These are phyloP conservation scores for Penicillium sp. DNA, from an alignment of 2,329 filamentous ascomycete species.

Conservation along the genomic window DNA sequence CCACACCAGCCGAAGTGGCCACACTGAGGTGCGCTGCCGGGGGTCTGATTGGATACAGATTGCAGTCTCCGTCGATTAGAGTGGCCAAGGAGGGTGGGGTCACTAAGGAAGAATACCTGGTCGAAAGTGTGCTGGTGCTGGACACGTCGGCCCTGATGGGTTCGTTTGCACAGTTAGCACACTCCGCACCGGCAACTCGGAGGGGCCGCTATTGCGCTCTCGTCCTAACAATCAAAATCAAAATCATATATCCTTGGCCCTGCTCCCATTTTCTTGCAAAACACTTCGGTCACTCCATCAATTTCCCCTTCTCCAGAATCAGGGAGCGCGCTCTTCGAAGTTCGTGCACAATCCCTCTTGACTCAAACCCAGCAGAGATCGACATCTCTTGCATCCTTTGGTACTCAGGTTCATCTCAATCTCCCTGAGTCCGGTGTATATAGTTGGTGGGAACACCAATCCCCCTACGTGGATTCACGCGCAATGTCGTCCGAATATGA, in stretches of 20 bases:
- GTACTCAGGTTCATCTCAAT: background rate
- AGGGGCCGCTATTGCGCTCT: conserved; percentile 3
- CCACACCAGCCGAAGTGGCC: conserved; percentile 23
- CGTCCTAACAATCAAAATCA: background rate
- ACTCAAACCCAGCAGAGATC: background rate
- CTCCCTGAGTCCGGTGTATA: background rate
- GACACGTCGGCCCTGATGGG: conserved; percentile 4
- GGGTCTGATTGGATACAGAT: conserved; percentile 27
- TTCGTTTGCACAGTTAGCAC: background rate
- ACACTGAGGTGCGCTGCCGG: conserved; percentile 10
- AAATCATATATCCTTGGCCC: background rate
- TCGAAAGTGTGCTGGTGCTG: conserved; percentile 10
- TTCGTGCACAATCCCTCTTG: background rate
- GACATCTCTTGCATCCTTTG: background rate
- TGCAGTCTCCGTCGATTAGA: conserved; percentile 20
- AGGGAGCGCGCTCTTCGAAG: conserved; percentile 5
- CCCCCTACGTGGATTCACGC: background rate
- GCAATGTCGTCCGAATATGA: conserved; percentile 21
- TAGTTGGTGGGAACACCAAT: background rate
- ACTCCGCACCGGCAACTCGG: conserved; percentile 6
- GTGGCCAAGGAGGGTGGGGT: conserved; percentile 24
- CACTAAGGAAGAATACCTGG: conserved; percentile 14
- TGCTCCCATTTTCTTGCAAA: background rate
- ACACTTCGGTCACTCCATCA: conserved; percentile 1
- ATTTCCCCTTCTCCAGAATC: background rate